Conservation (phyloP, 2,329 filamentous ascomycete species). For the Phoma sp. region DNA sequence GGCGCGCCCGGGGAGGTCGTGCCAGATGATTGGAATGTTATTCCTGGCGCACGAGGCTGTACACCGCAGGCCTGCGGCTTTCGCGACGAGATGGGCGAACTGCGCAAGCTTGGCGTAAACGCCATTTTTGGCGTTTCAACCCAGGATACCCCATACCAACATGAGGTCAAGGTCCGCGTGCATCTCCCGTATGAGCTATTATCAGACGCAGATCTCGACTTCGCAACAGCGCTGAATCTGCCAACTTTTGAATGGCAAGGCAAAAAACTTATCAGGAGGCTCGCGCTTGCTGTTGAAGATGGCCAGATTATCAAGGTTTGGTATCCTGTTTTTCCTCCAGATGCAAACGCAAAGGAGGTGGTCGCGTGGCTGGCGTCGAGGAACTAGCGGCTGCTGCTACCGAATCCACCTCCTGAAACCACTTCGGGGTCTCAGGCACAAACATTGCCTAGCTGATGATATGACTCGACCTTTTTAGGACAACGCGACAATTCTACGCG, state of each 20-base stretch:
- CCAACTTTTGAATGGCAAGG: constrained; percentile 51
- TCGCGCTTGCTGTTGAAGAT: constrained; percentile 49
- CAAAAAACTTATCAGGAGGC: constrained; percentile 45
- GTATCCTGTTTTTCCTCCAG: constrained; percentile 54
- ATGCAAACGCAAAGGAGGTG: constrained; percentile 49
- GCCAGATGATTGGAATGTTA: constrained; percentile 51
- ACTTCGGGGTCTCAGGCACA: constrained; percentile 21
- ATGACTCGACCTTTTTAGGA: constrained; percentile 25
- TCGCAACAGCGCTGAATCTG: constrained; percentile 44
- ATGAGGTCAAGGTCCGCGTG: constrained; percentile 46
- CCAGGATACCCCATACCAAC: constrained; percentile 50
- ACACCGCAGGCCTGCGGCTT: constrained; percentile 54
- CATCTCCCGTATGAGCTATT: constrained; percentile 51
- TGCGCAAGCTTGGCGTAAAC: constrained; percentile 24
- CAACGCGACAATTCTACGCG: background rate
- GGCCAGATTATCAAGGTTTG: constrained; percentile 50
- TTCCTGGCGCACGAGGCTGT: constrained; percentile 53
- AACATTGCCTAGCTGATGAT: constrained; percentile 12
- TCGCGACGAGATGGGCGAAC: constrained; percentile 38
- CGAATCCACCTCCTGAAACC: constrained; percentile 31
- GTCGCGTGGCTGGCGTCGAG: constrained; percentile 40
- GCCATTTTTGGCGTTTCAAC: constrained; percentile 50
- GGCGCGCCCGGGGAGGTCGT: constrained; percentile 49
- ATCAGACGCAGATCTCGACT: constrained; percentile 48
- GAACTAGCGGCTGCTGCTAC: constrained; percentile 31